Evolutionary conservation across 1,139 yeast genomes (phyloP).

Genomic region (Suhomyces bolitotheri): DNA sequence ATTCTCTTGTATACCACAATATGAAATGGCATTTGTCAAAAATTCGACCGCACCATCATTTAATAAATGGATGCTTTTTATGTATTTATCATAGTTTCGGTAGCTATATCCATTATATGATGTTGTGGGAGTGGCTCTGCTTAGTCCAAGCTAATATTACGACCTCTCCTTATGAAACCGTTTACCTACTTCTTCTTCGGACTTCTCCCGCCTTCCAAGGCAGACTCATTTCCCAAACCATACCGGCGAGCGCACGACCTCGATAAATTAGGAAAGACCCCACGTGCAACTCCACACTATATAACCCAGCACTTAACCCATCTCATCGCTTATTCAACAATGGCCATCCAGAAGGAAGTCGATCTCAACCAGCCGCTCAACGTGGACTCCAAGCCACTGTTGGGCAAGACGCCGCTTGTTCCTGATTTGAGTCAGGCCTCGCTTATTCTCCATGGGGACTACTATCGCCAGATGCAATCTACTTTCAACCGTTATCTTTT

Average conservation of each 20-base stretch:
- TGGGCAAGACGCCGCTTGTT: conserved; percentile 43
- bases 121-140: no score
- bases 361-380: conserved; percentile 57
- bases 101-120: no score
- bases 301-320: neutral
- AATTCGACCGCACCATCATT: no score
- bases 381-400: conserved; percentile 47
- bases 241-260: conserved; percentile 6
- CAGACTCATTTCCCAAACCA: no score
- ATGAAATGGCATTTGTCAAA: no score
- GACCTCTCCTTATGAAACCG: no score
- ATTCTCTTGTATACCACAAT: no score
- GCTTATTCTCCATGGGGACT: conserved; percentile 63
- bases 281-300: conserved; percentile 12
- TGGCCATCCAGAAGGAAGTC: conserved; percentile 45
- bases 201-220: no score
- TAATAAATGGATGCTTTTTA: no score
- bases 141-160: no score
- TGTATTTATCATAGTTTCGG: no score
- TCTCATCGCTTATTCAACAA: conserved; percentile 9
- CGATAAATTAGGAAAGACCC: conserved; percentile 12
- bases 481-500: conserved; percentile 49
- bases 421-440: conserved; percentile 65
- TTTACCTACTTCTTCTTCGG: no score
- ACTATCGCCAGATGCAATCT: conserved; percentile 57